phyloP scores from a whole-genome alignment of 2,329 filamentous ascomycete species.

The Penicillium sp. region DNA sequence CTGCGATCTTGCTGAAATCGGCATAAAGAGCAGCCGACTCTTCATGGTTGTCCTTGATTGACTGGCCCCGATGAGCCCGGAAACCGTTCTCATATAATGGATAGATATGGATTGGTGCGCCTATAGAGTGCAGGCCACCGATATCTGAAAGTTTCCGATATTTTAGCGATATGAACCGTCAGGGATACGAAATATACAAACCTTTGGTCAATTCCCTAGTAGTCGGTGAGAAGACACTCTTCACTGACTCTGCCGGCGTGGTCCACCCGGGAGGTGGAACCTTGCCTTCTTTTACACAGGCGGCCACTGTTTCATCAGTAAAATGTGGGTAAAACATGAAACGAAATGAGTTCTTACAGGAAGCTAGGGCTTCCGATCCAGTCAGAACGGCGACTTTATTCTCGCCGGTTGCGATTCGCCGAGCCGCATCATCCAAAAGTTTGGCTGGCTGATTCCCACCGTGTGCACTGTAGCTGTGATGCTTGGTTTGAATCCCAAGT shows the following conservation, averaged over 20 bases:
- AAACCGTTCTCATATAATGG: conserved; percentile 64
- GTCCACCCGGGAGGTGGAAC: conserved; percentile 60
- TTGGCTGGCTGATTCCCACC: conserved; percentile 61
- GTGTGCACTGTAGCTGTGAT: conserved; percentile 53
- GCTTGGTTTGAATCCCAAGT: conserved; percentile 47
- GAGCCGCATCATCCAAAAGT: conserved; percentile 60
- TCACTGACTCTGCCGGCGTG: conserved; percentile 44
- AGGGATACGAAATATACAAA: conserved; percentile 22
- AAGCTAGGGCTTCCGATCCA: conserved; percentile 63
- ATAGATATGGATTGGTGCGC: conserved; percentile 63
- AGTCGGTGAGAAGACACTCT: conserved; percentile 50
- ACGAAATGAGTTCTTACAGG: conserved; percentile 25
- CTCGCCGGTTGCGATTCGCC: conserved; percentile 52
- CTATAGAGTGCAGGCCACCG: conserved; percentile 55
- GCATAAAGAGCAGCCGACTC: conserved; percentile 60
- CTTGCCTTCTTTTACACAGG: conserved; percentile 50
- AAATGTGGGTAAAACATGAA: conserved; percentile 3
- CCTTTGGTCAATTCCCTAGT: conserved; percentile 43
- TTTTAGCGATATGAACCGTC: neutral
- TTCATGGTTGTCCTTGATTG: conserved; percentile 51
- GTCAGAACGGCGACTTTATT: conserved; percentile 56
- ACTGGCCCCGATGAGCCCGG: conserved; percentile 54
- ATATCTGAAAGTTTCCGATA: conserved; percentile 40
- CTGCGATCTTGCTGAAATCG: conserved; percentile 56
- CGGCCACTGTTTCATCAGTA: conserved; percentile 43